A percentile compares a stretch with the other conserved stretches of the same genome.
Conservation (phyloP, 139 green algal species). For the Tetradesmus lagerheimii region DNA sequence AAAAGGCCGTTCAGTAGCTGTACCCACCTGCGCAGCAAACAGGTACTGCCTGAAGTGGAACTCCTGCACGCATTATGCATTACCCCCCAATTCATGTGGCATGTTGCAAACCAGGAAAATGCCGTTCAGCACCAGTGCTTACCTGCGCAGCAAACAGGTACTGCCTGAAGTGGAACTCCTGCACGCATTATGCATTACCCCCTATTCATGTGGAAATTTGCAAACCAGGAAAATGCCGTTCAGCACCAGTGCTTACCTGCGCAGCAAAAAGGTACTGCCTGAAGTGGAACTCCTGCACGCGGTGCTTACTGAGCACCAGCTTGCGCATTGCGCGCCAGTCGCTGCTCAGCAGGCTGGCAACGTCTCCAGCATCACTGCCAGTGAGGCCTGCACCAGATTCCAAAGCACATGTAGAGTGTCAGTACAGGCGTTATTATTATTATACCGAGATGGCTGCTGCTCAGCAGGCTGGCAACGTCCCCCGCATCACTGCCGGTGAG, state of each 20-base stretch:
- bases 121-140: no score
- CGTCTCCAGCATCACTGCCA: conserved; percentile 60
- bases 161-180: no score
- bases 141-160: no score
- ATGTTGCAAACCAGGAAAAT: no score
- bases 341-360: conserved; percentile 62
- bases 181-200: neutral
- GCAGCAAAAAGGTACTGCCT: no score
- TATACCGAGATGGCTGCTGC: conserved; percentile 57
- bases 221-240: no score
- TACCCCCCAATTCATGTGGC: no score
- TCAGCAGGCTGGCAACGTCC: conserved; percentile 68
- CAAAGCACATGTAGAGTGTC: neutral
- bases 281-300: conserved; percentile 81
- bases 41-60: no score
- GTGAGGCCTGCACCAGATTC: conserved; percentile 18
- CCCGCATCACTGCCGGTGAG: conserved; percentile 52
- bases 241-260: no score
- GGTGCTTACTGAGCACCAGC: conserved; percentile 57
- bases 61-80: neutral
- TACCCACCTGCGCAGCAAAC: conserved; percentile 82
- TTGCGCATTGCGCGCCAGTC: conserved; percentile 66
- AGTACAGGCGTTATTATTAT: neutral
- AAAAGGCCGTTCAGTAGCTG: no score
- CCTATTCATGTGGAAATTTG: no score